Evolutionary conservation across 371 early-diverging fungal genomes (phyloP), one percentile per base, ranked within the genome.

Genomic region (Polyrhizophydium stewartii): DNA sequence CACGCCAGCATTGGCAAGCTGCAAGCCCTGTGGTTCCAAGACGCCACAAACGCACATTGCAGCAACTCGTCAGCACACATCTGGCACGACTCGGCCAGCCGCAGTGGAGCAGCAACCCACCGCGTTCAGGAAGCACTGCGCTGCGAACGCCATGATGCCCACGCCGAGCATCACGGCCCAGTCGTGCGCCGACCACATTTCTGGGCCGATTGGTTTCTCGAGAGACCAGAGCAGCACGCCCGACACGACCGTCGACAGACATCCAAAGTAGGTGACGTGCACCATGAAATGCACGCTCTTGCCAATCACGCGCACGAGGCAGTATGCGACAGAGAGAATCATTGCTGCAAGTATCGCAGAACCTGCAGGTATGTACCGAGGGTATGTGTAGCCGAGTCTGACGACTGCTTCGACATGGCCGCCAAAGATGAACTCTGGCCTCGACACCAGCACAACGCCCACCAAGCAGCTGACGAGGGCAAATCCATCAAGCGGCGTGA

Each of bases 191-290:
- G 62, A 56, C 46, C 47, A 64, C 17, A 55, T 6, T 2, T 0
- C 5, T 3, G 41, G 35, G 0, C 56, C 58, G 28, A 55, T 41
- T 21, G 38, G 53, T 35, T 27, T 3, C 37, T 51, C 59, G 27
- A 52, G 31, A 16, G 51, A 30, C 32, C 59, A 52, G 62, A 75
- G 60, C 24, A 71, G 60, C 0, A 67, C 25, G 0, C 38, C 51
- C 0, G 81, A 80, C 25, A 79, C 59, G 0, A 71, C 35, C 21
- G 79, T 69, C 27, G 87, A 83, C 21, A 88, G 65, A 0, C 70
- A 61, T 16, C 91, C 91, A 75, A 89, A 87, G 60, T 89, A 89
- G 30, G 84, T 80, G 10, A 89, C 88, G 59, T 90, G 91, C 10
- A 86, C 86, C 81, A 91, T 80, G 35, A 78, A 84, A 61, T 88